A percentile compares a stretch with the other conserved stretches of the same genome.
Evolutionary conservation across 164 flowering plant species (phyloP).

Genomic region (Piper longum): DNA sequence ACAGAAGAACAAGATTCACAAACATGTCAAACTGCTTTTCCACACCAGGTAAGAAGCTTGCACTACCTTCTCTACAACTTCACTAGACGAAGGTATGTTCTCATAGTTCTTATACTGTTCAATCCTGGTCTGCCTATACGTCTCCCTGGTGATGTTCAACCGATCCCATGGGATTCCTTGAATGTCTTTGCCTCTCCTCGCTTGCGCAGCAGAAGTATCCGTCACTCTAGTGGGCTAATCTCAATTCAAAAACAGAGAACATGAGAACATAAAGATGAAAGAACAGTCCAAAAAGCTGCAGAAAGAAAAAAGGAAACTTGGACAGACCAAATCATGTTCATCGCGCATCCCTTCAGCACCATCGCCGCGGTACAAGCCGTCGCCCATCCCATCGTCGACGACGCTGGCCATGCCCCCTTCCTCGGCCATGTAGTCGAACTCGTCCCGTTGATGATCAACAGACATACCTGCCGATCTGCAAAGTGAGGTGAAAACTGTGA

Average conservation of each 20-base stretch:
- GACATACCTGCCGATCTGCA: constrained; percentile 11
- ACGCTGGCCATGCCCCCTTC: constrained; percentile 25
- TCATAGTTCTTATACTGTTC: constrained; percentile 58
- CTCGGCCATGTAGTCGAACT: constrained; percentile 28
- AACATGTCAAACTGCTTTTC: no score
- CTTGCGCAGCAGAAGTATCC: constrained; percentile 55
- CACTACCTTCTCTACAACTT: constrained; percentile 36
- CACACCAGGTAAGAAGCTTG: not conserved
- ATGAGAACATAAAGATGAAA: not conserved
- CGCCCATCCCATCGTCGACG: constrained; percentile 24
- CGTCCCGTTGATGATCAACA: constrained; percentile 12
- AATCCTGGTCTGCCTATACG: constrained; percentile 45
- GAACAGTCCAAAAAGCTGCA: not conserved
- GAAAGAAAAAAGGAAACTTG: not conserved
- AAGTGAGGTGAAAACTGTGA: no score
- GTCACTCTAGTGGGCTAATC: constrained; percentile 41
- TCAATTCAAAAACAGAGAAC: not conserved
- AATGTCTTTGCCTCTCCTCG: constrained; percentile 54
- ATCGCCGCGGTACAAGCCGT: constrained; percentile 14
- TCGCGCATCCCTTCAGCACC: constrained; percentile 18
- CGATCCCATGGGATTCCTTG: constrained; percentile 73
- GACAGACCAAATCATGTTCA: constrained; percentile 35
- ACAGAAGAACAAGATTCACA: no score
- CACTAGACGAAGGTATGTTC: constrained; percentile 43
- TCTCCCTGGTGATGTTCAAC: constrained; percentile 42